phyloP scores from a whole-genome alignment of 1,139 yeast genomes.

The Yamadazyma jaroonii region DNA sequence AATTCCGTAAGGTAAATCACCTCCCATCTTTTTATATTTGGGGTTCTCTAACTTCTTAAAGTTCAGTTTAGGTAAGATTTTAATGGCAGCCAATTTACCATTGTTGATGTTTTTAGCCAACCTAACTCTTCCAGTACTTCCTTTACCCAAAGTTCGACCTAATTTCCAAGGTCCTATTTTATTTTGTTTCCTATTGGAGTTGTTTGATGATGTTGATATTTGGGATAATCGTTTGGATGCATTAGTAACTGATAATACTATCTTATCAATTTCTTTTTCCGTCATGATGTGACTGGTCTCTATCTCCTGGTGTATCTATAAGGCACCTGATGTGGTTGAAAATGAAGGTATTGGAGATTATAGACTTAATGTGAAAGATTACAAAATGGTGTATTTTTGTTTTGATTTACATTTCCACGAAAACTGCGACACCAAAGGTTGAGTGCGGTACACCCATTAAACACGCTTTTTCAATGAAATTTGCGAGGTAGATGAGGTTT shows the following conservation, averaged over 20 bases:
- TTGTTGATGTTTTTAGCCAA: constrained; percentile 83
- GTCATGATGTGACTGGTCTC: not conserved
- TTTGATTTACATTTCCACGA: constrained; percentile 1
- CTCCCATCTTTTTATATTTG: constrained; percentile 38
- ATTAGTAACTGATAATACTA: constrained; percentile 54
- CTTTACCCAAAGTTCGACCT: constrained; percentile 92
- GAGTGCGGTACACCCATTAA: constrained; percentile 2
- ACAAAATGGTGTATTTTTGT: constrained; percentile 2
- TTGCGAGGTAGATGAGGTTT: too few species aligned
- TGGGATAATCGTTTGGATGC: constrained; percentile 65
- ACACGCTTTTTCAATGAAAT: not conserved
- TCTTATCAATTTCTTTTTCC: constrained; percentile 26
- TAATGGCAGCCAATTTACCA: constrained; percentile 93
- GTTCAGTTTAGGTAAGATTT: constrained; percentile 85
- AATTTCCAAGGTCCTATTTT: constrained; percentile 96
- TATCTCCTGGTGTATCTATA: not conserved
- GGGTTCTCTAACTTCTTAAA: constrained; percentile 55
- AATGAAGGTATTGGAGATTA: not conserved
- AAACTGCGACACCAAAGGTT: constrained; percentile 2
- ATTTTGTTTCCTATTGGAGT: constrained; percentile 56
- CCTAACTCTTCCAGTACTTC: constrained; percentile 92
- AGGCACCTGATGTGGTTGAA: not conserved
- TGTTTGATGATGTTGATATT: constrained; percentile 54
- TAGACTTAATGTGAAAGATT: not conserved
- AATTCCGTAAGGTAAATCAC: constrained; percentile 82